Conservation (phyloP, 805 yeast species). For the Teunomyces lycoperdinae region DNA sequence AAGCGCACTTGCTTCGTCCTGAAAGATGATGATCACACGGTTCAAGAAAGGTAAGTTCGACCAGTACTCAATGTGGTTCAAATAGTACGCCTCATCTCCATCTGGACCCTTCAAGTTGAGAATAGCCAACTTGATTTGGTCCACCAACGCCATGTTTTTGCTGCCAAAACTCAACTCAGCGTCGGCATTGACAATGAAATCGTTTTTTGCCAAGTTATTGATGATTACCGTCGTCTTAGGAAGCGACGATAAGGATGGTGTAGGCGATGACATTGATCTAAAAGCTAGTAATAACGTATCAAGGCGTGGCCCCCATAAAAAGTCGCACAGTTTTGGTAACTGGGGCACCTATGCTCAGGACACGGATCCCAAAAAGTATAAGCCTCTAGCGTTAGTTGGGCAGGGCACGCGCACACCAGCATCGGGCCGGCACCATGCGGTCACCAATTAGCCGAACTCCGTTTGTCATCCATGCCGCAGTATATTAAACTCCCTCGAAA, state of each 20-base stretch:
- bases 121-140: constrained; percentile 31
- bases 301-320: constrained; percentile 2
- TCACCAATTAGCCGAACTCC: no score
- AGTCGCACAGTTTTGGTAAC: constrained; percentile 1
- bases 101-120: constrained; percentile 18
- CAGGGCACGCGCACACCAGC: no score
- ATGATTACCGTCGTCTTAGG: constrained; percentile 33
- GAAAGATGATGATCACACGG: constrained; percentile 37
- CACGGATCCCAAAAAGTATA: neutral
- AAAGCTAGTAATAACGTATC: constrained; percentile 12
- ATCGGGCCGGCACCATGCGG: no score
- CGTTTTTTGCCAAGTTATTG: constrained; percentile 29
- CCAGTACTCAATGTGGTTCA: constrained; percentile 34
- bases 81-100: constrained; percentile 18
- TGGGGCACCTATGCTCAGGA: neutral
- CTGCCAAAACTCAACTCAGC: constrained; percentile 2
- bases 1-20: constrained; percentile 25
- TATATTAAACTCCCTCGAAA: constrained; percentile 19
- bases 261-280: constrained; percentile 37
- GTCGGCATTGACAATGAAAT: constrained; percentile 20
- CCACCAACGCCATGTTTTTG: constrained; percentile 28
- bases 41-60: constrained; percentile 36
- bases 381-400: neutral
- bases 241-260: constrained; percentile 28
- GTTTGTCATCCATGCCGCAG: neutral